Percentiles rank a stretch among this genome's conserved stretches.
Evolutionary conservation across 768 basidiomycete genomes (phyloP).

Genomic region (Lactifluus volemus): DNA sequence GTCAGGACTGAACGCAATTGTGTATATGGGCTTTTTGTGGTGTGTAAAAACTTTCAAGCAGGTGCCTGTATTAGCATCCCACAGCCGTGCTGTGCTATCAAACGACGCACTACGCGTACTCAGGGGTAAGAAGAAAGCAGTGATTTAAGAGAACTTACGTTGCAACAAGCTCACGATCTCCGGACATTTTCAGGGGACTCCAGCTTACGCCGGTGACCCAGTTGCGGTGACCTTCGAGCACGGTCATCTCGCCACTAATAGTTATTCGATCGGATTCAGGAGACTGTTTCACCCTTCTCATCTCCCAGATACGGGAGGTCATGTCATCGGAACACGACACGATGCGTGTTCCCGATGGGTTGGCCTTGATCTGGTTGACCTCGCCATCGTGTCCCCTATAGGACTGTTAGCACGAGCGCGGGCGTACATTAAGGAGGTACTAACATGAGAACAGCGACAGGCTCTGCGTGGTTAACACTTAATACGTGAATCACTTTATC

Average conservation of each 20-base stretch:
- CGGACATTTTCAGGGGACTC: conserved; percentile 47
- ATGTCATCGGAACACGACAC: conserved; percentile 79
- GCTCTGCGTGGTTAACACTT: conserved; percentile 41
- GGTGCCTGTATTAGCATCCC: conserved; percentile 72
- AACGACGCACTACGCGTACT: conserved; percentile 56
- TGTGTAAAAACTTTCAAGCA: conserved; percentile 66
- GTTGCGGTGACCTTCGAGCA: conserved; percentile 56
- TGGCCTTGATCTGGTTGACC: conserved; percentile 70
- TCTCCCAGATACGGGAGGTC: conserved; percentile 70
- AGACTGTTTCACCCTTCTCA: conserved; percentile 37
- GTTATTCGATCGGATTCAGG: conserved; percentile 16
- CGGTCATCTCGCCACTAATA: conserved; percentile 27
- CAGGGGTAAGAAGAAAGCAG: conserved; percentile 5
- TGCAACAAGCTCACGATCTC: conserved; percentile 53
- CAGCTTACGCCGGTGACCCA: conserved; percentile 61
- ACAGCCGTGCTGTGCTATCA: conserved; percentile 70
- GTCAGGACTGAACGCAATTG: conserved; percentile 66
- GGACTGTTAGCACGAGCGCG: neutral
- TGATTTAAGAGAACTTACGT: conserved; percentile 40
- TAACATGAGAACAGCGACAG: conserved; percentile 56
- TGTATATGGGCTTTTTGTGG: conserved; percentile 64
- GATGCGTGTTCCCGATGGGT: conserved; percentile 52
- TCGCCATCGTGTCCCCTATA: conserved; percentile 65
- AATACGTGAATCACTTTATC: conserved; percentile 57
- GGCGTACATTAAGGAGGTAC: conserved; percentile 22